A percentile compares a stretch with the other conserved stretches of the same genome.
phyloP scores from a whole-genome alignment of 179 eudicot genomes.

The Silene coronaria region DNA sequence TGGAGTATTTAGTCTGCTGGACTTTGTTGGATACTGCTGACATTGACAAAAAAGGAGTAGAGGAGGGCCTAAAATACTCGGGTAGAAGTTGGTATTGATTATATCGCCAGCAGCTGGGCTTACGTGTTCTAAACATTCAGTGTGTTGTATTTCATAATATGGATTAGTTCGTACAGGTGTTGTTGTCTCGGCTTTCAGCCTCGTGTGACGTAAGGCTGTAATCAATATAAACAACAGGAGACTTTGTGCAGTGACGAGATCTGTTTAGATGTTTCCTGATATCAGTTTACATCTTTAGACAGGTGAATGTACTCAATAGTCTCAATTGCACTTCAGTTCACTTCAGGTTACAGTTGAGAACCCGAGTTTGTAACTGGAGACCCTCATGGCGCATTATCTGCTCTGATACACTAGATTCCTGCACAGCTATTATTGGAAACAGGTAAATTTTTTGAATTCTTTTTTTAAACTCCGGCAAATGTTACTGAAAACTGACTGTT shows the following conservation, averaged over 20 bases:
- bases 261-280: neutral
- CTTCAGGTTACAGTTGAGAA: neutral
- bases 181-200: neutral
- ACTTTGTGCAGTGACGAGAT: neutral
- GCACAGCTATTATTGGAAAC: neutral
- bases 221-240: neutral
- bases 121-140: neutral
- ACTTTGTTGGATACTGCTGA: no score
- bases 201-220: neutral
- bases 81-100: neutral
- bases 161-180: neutral
- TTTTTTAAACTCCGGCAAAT: neutral
- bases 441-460: neutral
- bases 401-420: neutral
- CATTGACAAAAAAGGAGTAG: no score
- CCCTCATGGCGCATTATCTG: neutral
- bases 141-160: neutral
- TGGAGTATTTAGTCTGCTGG: no score
- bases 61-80: no score
- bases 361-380: neutral
- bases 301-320: neutral
- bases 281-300: neutral
- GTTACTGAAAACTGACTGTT: neutral
- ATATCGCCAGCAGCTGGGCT: neutral
- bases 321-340: neutral